Conservation (phyloP, 2,329 filamentous ascomycete genomes). For the Drechslerella dactyloides region DNA sequence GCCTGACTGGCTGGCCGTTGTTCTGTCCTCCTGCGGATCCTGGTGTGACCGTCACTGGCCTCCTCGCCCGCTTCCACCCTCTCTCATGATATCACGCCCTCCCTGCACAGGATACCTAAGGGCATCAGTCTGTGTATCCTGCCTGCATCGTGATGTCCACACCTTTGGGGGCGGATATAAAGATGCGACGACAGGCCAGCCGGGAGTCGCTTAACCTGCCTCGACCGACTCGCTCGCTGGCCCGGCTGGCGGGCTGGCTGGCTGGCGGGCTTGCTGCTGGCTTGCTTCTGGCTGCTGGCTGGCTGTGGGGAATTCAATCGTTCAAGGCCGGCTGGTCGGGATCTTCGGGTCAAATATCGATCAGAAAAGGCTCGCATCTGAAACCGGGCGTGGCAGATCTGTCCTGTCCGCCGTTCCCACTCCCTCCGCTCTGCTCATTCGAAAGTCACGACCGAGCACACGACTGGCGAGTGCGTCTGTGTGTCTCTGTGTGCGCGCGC, state of each 20-base stretch:
- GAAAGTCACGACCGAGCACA: too few relatives aligned
- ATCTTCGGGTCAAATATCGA: constrained; percentile 17
- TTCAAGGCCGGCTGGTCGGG: neutral
- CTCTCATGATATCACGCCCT: too few relatives aligned
- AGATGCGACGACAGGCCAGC: neutral
- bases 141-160: too few relatives aligned
- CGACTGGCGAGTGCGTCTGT: neutral
- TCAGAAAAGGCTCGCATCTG: constrained; percentile 8
- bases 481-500: too few relatives aligned
- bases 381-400: constrained; percentile 13
- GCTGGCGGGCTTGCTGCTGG: neutral
- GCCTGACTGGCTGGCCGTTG: too few relatives aligned
- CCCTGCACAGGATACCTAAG: too few relatives aligned
- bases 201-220: constrained; percentile 7
- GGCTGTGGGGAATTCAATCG: constrained; percentile 1
- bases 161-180: too few relatives aligned
- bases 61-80: too few relatives aligned
- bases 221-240: neutral
- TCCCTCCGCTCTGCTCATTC: neutral
- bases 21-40: too few relatives aligned
- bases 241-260: neutral
- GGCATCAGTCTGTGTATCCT: too few relatives aligned
- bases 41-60: too few relatives aligned
- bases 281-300: neutral
- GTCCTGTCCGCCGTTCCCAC: constrained; percentile 7